Base-by-base conservation (phyloP, 2,329 filamentous ascomycete genomes). In the Fusarium annulatum region DNA sequence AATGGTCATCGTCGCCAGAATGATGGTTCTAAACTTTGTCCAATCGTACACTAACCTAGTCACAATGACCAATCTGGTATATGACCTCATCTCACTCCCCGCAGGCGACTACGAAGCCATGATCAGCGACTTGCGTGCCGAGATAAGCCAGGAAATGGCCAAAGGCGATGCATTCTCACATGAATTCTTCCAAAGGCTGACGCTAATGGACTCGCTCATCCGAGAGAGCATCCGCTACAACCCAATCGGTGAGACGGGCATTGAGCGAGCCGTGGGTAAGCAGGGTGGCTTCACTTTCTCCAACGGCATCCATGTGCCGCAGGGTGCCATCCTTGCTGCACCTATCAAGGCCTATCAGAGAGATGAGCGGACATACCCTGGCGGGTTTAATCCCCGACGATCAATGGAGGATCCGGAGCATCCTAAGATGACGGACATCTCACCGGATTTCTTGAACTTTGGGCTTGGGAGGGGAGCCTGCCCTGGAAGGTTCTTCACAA, bases 11-110 rank as follows among this genome's bases (percentile, higher is more conserved):
- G 67, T 68, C 2, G 64, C 67, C 26, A 70, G 67, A 46, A 70
- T 70, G 67, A 70, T 67, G 67, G 67, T 70, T 46, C 58, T 70
- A 9, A 70, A 70, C 53, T 70, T 70, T 70, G 64, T 70, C 16
- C 58, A 70, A 28, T 70, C 67, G 3, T 68, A 70, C 53, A 70
- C 67, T 16, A 67, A 70, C 30, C 52, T 70, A 5, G 67, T 70
- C 7, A 70, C 67, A n/a, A 70, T 70, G 67, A 70, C 67, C 21
- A 70, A 70, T 41, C 19, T 70, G 26, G 64, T 70, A 30, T 70
- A 70, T 64, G 67, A 70, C 33, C 67, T 70, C 53, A 67, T 70
- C 46, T 70, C 67, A 36, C 39, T 70, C 7, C 64, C 64, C 11
- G 52, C 58, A 39, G 67, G 67, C 2, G 58, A 64, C 48, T 70